phyloP scores from a whole-genome alignment of 2,329 filamentous ascomycete species.

The Alternaria sp. region DNA sequence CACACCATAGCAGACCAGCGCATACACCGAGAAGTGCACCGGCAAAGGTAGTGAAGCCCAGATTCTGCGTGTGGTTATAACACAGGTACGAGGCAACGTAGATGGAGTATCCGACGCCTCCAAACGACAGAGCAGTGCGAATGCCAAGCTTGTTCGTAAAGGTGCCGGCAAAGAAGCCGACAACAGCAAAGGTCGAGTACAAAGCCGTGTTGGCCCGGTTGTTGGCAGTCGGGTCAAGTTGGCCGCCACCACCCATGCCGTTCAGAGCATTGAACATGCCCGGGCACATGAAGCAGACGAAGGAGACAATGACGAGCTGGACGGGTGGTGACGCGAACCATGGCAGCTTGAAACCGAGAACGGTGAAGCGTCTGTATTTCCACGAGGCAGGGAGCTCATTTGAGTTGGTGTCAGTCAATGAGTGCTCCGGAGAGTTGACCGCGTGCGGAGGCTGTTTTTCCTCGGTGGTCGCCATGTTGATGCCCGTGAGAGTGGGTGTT shows the following conservation, averaged over 20 bases:
- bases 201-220: slow-evolving; percentile 74
- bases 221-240: slow-evolving; percentile 59
- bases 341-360: slow-evolving; percentile 52
- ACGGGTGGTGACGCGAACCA: slow-evolving; percentile 58
- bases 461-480: slow-evolving; percentile 38
- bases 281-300: slow-evolving; percentile 62
- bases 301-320: slow-evolving; percentile 57
- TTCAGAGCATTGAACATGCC: slow-evolving; percentile 62
- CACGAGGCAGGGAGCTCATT: slow-evolving; percentile 52
- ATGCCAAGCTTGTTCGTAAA: slow-evolving; percentile 79
- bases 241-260: slow-evolving; percentile 59
- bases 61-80: slow-evolving; percentile 71
- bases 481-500: not conserved
- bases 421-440: slow-evolving; percentile 38
- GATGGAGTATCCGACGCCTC: slow-evolving; percentile 77
- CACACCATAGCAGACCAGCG: slow-evolving; percentile 81
- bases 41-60: slow-evolving; percentile 76
- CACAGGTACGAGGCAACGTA: slow-evolving; percentile 74
- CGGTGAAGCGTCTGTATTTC: slow-evolving; percentile 54
- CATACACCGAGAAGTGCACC: slow-evolving; percentile 79
- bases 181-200: slow-evolving; percentile 73
- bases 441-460: slow-evolving; percentile 31
- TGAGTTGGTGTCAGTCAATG: slow-evolving; percentile 37
- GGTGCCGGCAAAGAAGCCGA: slow-evolving; percentile 71
- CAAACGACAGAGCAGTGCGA: slow-evolving; percentile 70